Percentiles rank a stretch among this genome's conserved stretches.
Conservation (phyloP, 176 grass and related monocot genomes). For the Aegilops speltoides region DNA sequence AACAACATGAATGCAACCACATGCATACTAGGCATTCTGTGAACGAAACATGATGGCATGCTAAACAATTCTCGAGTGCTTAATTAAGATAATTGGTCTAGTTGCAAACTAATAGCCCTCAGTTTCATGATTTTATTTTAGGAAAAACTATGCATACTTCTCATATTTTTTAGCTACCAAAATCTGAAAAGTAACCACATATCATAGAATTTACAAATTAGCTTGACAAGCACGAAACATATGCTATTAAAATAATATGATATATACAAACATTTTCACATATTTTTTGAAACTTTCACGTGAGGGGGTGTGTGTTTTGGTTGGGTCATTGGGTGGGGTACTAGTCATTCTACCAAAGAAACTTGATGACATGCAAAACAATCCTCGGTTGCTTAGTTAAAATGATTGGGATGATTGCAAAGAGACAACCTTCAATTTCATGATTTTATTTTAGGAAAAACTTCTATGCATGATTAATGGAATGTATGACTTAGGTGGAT, state of each 20-base stretch:
- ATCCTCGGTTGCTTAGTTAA: background rate
- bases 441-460: too few species aligned
- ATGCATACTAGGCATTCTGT: background rate
- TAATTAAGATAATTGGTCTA: background rate
- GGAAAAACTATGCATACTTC: too few species aligned
- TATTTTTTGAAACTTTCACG: too few species aligned
- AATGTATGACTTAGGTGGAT: too few species aligned
- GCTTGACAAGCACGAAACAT: too few species aligned
- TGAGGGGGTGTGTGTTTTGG: too few species aligned
- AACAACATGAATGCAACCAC: background rate
- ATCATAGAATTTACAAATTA: too few species aligned
- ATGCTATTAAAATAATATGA: too few species aligned
- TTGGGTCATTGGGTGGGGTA: background rate
- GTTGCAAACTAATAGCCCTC: background rate
- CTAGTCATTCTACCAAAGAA: background rate
- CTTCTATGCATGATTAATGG: background rate
- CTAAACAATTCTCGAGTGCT: background rate
- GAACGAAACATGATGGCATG: background rate
- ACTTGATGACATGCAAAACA: background rate
- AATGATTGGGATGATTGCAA: background rate
- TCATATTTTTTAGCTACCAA: too few species aligned
- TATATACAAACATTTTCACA: too few species aligned
- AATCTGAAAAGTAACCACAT: too few species aligned
- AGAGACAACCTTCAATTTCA: background rate
- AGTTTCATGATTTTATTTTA: too few species aligned